Evolutionary conservation across 1,139 yeast species (phyloP), one percentile per base, ranked within the genome.

Genomic region (Hyphopichia burtonii): DNA sequence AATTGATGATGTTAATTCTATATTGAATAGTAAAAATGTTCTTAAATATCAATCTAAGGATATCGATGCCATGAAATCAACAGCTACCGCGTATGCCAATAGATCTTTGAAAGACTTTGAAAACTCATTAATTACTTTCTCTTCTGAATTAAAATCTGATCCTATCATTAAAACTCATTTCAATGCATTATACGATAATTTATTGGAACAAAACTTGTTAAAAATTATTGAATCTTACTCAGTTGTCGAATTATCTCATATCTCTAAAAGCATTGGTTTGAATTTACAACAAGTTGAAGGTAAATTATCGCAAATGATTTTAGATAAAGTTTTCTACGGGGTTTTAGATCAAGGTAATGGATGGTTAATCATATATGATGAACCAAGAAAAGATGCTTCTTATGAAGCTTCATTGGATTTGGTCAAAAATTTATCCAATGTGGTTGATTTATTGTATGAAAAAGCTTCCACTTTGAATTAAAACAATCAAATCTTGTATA

Each of bases 341-440:
- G 98, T 94, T 37, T 75, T 93, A 55, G 99, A 93, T 63, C 99
- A 93, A 71, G 99, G 99, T 37, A 91, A 91, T 61, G 99, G 99
- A 6, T 93, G 98, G 96, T 78, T 93, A 53, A 84, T 90, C 53
- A 82, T 93, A 45, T 93, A 88, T 58, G 95, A 89, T 47, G 89
- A 91, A 58, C 96, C 96, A 38, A 82, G 80, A 59, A 81, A 83
- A 48, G 98, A 93, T 63, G 88, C 90, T 34, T 84, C 95, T 37
- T 94, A 93, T 59, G 95, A 86, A 50, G 83, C 93, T 39, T 87
- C 96, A 32, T 78, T 93, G 51, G 95, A 87, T 45, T 80, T 95
- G 55, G 82, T 94, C 43, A 87, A 86, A 61, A 87, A 88, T 58
- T 83, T 93, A 81, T 85, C 94, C 28, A 80, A 73, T 47, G 97